A percentile compares a stretch with the other conserved stretches of the same genome.
Evolutionary conservation across 352 stramenopile genomes (phyloP).

Genomic region (Phytophthora pseudosyringae): DNA sequence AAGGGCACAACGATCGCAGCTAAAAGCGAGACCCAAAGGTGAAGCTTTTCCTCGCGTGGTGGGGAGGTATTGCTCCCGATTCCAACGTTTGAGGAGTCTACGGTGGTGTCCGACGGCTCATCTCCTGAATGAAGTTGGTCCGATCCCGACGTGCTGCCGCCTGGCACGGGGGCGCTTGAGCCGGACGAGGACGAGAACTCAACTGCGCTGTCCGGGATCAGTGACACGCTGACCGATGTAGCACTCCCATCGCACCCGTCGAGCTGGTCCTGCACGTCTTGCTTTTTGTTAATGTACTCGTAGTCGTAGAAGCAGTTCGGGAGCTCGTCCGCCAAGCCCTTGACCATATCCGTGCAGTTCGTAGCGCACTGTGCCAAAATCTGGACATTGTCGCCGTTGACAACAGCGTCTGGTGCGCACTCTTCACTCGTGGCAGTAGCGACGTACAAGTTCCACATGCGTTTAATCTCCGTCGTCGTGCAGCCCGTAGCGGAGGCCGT

Average conservation of each 20-base stretch:
- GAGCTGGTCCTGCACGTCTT: slow-evolving; percentile 19
- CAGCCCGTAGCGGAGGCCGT: slow-evolving; percentile 12
- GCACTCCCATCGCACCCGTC: slow-evolving; percentile 9
- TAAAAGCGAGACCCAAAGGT: slow-evolving; percentile 3
- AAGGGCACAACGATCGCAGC: slow-evolving; percentile 1
- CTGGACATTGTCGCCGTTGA: slow-evolving; percentile 26
- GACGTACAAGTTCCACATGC: slow-evolving; percentile 24
- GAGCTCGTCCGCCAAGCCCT: slow-evolving; percentile 20
- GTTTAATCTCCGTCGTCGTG: slow-evolving; percentile 20
- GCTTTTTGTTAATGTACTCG: slow-evolving; percentile 45
- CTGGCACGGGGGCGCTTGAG: background rate
- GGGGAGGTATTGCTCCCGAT: slow-evolving; percentile 7
- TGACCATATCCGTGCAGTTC: slow-evolving; percentile 26
- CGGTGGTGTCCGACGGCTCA: slow-evolving; percentile 2
- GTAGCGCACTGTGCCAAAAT: slow-evolving; percentile 41
- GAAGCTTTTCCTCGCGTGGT: background rate
- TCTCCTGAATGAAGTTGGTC: background rate
- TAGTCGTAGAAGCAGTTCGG: slow-evolving; percentile 47
- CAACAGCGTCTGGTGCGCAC: slow-evolving; percentile 24
- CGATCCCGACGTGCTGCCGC: background rate
- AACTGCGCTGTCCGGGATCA: slow-evolving; percentile 1
- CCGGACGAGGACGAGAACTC: slow-evolving; percentile 8
- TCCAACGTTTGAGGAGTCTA: slow-evolving; percentile 4
- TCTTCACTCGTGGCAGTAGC: slow-evolving; percentile 29
- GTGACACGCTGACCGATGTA: slow-evolving; percentile 6